Base-by-base conservation (phyloP, 371 early-diverging fungal species). In the Mortierella sp. region DNA sequence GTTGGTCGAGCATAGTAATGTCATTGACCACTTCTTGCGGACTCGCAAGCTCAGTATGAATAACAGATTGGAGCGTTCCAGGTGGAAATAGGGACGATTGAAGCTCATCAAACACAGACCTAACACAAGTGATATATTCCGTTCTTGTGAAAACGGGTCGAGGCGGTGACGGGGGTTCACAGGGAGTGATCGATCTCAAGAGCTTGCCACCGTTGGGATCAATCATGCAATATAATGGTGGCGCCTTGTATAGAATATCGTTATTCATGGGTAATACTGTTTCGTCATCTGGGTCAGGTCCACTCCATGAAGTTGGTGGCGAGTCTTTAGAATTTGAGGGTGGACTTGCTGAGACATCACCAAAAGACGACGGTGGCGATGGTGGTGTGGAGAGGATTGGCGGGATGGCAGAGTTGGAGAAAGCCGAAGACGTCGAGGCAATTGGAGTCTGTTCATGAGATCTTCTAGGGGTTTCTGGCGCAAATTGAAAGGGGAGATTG, bases 81-180 rank as follows among this genome's bases (percentile, higher is more conserved):
- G 72, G 81, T 2, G 81, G 72, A 50, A 81, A 81, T 57, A 81
- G 69, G 1, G 80, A 74, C 19, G 80, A 80, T 38, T 80, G 80
- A 13, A 81, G 70, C 41, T 81, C 76, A 58, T 81, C 81, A 75
- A 81, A 81, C 41, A 81, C 72, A 3, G 61, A 68, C 11, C 58
- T 65, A 13, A 59, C n/a, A 43, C 69, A 53, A 15, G 52, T 6
- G 24, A 47, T 28, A 43, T 43, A 43, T 6, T 41, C 66, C 33
- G 57, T 36, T 22, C 22, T 60, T 21, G 66, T 32, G 38, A 58
- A 64, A 13, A 32, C 19, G 9, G 70, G 67, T 19, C 70, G 79
- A 19, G 70, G 55, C 8, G 58, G 21, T 22, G 74, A 52, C n/a
- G 66, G 64, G 2, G 72, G 71, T 15, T 58, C 50, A 9, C 36